Conservation (phyloP, 768 basidiomycete species). For the Tulasnella sp. region DNA sequence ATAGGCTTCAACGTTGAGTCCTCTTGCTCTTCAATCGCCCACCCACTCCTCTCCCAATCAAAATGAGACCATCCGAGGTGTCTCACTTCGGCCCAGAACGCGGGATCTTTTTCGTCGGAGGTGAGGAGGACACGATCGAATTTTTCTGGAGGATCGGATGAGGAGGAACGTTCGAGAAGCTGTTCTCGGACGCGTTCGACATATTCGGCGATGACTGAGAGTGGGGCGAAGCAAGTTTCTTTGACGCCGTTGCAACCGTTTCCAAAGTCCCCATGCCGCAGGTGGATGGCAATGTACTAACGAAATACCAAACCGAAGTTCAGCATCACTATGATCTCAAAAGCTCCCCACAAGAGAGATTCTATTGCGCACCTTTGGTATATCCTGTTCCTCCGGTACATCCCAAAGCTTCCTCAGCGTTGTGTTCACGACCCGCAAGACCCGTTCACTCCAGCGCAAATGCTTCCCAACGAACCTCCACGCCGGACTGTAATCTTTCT, state of each 20-base stretch:
- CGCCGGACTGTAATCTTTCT: slow-evolving; percentile 7
- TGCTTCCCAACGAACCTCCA: slow-evolving; percentile 13
- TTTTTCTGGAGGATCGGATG: neutral
- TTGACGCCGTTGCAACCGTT: neutral
- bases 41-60: neutral
- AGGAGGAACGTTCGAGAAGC: neutral
- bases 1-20: no score
- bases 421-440: neutral
- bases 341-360: neutral
- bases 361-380: neutral
- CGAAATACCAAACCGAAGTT: neutral
- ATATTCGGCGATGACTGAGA: neutral
- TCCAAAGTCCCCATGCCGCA: slow-evolving; percentile 5
- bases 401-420: slow-evolving; percentile 5
- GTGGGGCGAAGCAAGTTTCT: neutral
- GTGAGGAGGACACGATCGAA: slow-evolving; percentile 6
- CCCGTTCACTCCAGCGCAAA: neutral
- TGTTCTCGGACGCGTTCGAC: neutral
- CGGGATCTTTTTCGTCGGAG: slow-evolving; percentile 13
- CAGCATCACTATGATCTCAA: neutral
- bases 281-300: slow-evolving; percentile 10
- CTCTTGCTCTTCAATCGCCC: no score
- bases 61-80: slow-evolving; percentile 7
- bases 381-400: neutral
- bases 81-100: slow-evolving; percentile 9